Base-by-base conservation (phyloP, 2,329 filamentous ascomycete genomes). In the Talaromyces sp. region DNA sequence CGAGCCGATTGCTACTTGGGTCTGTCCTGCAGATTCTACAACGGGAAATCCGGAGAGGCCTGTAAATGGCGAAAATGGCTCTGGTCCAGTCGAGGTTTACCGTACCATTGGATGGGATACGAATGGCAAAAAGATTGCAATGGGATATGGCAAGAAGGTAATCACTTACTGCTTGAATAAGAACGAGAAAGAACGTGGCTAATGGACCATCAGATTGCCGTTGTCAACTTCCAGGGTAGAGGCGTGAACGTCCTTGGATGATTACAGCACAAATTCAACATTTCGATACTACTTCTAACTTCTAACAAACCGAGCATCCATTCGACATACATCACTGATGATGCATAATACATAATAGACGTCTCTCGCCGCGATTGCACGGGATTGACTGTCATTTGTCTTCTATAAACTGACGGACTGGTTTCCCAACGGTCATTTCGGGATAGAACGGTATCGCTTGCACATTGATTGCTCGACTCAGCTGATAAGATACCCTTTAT, bases 81-180 rank as follows among this genome's bases (percentile, higher is more conserved):
- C 65, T 56, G 35, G 65, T 13, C 69, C 70, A 14, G 63, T 70
- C 10, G 66, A 72, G 19, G 72, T 73, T 10, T 76, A 80, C 67
- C 75, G 80, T 56, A 75, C 77, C 33, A 73, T 86, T 60, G 78
- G 77, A 35, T 86, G 84, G 84, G 83, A 84, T 71, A 76, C 76
- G 13, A 81, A 85, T 71, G 82, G 83, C n/a, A 82, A 82, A 69
- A 83, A 79, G 69, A 75, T 86, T 64, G 82, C 80, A 1, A 82
- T 83, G 70, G 81, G 80, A 31, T 77, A 82, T 65, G 79, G 78
- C 35, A 79, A 78, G 67, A 79, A 83, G 79, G 82, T 84, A 75
- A 7, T 39, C 19, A 41, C 13, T 3, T 31, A 10, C 4, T 14
- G n/a, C 4, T 27, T 9, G 33, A 22, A 24, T 14, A 13, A 45